phyloP scores from a whole-genome alignment of 1,139 yeast genomes.

The Nematodospora anomalae region DNA sequence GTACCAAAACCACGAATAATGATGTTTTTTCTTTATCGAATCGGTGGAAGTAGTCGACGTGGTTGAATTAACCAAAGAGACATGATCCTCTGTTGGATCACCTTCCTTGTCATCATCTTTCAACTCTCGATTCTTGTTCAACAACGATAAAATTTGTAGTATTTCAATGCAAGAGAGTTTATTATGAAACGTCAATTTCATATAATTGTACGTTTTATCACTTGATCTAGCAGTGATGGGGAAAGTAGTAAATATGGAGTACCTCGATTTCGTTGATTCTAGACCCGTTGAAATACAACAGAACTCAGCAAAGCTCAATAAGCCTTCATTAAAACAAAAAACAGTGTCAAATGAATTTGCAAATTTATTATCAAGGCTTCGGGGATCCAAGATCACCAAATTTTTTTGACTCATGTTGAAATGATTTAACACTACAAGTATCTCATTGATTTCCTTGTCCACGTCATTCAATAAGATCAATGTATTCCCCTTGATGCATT shows the following conservation, averaged over 20 bases:
- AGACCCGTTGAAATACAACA: constrained; percentile 30
- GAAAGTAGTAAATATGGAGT: constrained; percentile 22
- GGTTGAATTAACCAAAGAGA: constrained; percentile 5
- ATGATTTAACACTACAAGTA: constrained; percentile 34
- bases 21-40: constrained; percentile 7
- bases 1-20: constrained; percentile 39
- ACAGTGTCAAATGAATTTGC: constrained; percentile 24
- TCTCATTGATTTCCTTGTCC: constrained; percentile 36
- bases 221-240: constrained; percentile 11
- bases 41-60: constrained; percentile 1
- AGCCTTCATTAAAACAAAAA: constrained; percentile 19
- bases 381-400: constrained; percentile 32
- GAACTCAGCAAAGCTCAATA: constrained; percentile 24
- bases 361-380: constrained; percentile 16
- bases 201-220: constrained; percentile 29
- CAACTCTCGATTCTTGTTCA: constrained; percentile 16
- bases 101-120: background rate
- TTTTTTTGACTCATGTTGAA: constrained; percentile 27
- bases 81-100: background rate
- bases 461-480: constrained; percentile 32
- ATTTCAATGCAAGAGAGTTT: constrained; percentile 28
- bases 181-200: constrained; percentile 31
- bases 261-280: constrained; percentile 28
- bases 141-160: constrained; percentile 21
- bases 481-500: constrained; percentile 17